Evolutionary conservation across 768 basidiomycete species (phyloP), one percentile per base, ranked within the genome.

Genomic region (Mycena epipterygia): DNA sequence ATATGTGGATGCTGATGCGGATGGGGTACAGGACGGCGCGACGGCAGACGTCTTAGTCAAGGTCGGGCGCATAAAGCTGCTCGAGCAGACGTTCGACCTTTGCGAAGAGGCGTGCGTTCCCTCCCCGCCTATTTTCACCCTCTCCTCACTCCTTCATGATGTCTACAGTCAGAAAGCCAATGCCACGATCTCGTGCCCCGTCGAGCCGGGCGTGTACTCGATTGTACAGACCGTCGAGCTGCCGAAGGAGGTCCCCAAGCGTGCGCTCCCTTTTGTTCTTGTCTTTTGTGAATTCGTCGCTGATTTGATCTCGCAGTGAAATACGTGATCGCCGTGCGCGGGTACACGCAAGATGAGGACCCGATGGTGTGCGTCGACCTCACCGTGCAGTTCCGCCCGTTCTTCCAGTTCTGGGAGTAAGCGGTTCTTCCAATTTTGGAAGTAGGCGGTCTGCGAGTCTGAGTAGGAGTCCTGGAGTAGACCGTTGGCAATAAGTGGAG

Each of bases 101-200:
- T 94, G 93, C 78, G 83, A 93, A 46, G 92, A 94, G 78, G 91
- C 93, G 91, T 93, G 79, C 78, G 93, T 72, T 33, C 14, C 25
- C 13, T 44, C 9, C 85, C 17, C 19, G 16, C 25, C 49, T 41
- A n/a, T 30, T 52, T 21, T 42, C 8, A 30, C 11, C 23, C 57
- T 27, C 48, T 32, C 25, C 39, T 21, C 67, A 44, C 39, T 14
- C 48, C 21, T 23, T 16, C 23, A 42, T 53, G 49, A 17, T 58
- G 23, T 51, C 33, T 27, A 12, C 70, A 93, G 92, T 35, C 81
- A 81, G 52, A 71, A 87, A 25, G 89, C 89, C 35, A 86, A 94
- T 67, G 83, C 88, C 1, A 83, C 81, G n/a, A 81, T 93, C 32
- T 87, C 89, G 73, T 94, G 93, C 79, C 93, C 93, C 3, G 87